A percentile compares a stretch with the other conserved stretches of the same genome.
Conservation (phyloP, 2,329 filamentous ascomycete genomes). For the Zasmidium angulare region DNA sequence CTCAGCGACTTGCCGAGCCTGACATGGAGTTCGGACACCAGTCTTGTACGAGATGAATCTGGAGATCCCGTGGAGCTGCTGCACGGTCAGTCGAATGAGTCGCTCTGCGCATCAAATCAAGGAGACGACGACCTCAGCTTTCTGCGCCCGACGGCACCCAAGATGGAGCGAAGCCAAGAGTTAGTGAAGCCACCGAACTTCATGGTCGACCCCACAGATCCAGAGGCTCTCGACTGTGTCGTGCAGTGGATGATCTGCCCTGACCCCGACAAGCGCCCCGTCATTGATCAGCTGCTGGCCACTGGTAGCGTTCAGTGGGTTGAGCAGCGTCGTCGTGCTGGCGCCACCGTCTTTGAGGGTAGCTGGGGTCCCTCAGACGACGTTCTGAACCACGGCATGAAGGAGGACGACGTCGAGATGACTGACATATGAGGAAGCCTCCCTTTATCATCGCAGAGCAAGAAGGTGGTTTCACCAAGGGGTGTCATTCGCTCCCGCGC, state of each 20-base stretch:
- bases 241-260: conserved; percentile 87
- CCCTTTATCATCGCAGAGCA: background rate
- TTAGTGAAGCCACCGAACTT: conserved; percentile 74
- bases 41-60: conserved; percentile 70
- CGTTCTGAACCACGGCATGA: conserved; percentile 51
- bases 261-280: conserved; percentile 70
- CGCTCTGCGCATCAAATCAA: conserved; percentile 26
- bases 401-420: conserved; percentile 56
- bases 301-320: conserved; percentile 80
- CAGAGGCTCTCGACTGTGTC: conserved; percentile 76
- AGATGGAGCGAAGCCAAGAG: conserved; percentile 46
- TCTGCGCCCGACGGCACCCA: conserved; percentile 32
- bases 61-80: conserved; percentile 57
- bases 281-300: conserved; percentile 69
- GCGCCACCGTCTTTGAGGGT: conserved; percentile 94
- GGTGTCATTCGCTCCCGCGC: background rate
- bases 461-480: background rate
- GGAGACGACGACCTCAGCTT: conserved; percentile 41
- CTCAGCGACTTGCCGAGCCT: conserved; percentile 85
- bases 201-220: conserved; percentile 75
- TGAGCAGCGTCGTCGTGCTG: conserved; percentile 70
- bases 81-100: conserved; percentile 30
- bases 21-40: conserved; percentile 73
- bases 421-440: conserved; percentile 48
- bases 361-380: conserved; percentile 84